Evolutionary conservation across 257 asterid genomes (phyloP), one percentile per base, ranked within the genome.

Genomic region (Ocimum tenuiflorum): DNA sequence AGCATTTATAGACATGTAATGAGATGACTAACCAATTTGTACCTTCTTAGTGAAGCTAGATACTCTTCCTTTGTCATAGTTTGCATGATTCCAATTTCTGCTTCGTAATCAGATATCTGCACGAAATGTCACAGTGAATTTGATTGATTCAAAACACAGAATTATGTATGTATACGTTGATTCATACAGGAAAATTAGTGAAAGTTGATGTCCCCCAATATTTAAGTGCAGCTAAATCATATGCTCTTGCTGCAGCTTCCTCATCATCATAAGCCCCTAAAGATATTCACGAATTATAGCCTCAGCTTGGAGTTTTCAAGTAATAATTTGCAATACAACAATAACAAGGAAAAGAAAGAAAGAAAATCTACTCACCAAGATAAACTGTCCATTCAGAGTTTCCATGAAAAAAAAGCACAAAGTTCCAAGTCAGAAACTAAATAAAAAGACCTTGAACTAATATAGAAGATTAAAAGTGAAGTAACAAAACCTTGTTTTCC

Each of bases 171-270:
- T 27, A 27, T 27, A 27, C 31, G 31, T 27, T 27, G 31, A 27
- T 27, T 42, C 80, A 59, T 82, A 82, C 87, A 11, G 79, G 85
- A 57, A 79, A 82, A 63, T 82, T 82, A 68, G 83, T 79, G 70
- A 65, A 68, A 65, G 87, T 82, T 11, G 85, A 71, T 68, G 77
- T 62, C 52, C 87, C 87, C 87, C 87, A 82, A 35, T 82, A 82
- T 60, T 82, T 82, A 2, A 82, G 81, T 68, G 87, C 88, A 5
- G 85, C 85, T 60, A 82, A 77, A 60, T 82, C 88, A 41, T 79
- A 82, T 6, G 88, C 85, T 63, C 85, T 61, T 35, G 88, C 88
- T 65, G 85, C 88, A 46, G 88, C 82, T 79, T 82, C 83, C 54
- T 82, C 85, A 19, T 77, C 81, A 33, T 79, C 85, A 77, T 75